Conservation (phyloP, 2,329 filamentous ascomycete species). For the Fusarium guadeloupense region DNA sequence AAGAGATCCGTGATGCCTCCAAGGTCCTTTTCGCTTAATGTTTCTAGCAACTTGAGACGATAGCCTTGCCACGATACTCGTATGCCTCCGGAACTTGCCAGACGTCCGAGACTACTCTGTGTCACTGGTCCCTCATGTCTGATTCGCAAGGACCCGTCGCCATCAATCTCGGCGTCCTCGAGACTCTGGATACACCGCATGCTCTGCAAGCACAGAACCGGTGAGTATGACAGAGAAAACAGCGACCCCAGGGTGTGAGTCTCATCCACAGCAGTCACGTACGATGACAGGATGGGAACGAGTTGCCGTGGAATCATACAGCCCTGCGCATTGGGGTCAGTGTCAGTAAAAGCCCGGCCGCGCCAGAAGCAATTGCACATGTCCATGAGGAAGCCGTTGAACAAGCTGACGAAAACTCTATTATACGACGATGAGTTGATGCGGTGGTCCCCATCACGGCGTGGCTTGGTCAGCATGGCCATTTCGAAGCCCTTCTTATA, state of each 20-base stretch:
- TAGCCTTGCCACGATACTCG: constrained; percentile 78
- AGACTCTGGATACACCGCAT: constrained; percentile 64
- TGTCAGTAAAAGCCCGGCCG: constrained; percentile 71
- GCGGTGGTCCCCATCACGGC: constrained; percentile 39
- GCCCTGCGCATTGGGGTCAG: constrained; percentile 70
- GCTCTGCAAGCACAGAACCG: constrained; percentile 64
- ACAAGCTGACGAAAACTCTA: constrained; percentile 69
- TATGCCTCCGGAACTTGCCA: constrained; percentile 73
- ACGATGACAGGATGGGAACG: constrained; percentile 56
- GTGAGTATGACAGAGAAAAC: constrained; percentile 69
- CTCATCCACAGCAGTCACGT: constrained; percentile 60
- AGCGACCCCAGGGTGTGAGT: constrained; percentile 57
- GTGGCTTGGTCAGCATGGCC: constrained; percentile 59
- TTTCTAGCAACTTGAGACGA: constrained; percentile 74
- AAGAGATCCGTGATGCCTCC: constrained; percentile 75
- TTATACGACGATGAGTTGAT: constrained; percentile 59
- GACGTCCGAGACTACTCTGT: constrained; percentile 68
- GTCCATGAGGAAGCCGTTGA: constrained; percentile 89
- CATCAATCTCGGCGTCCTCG: constrained; percentile 63
- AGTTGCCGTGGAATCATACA: constrained; percentile 60
- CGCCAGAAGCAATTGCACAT: constrained; percentile 87
- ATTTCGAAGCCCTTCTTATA: constrained; percentile 81
- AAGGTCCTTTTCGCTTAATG: constrained; percentile 71
- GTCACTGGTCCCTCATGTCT: constrained; percentile 76
- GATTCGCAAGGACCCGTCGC: constrained; percentile 51